These are phyloP conservation scores for Jatropha curcas DNA, from an alignment of 345 rosid genomes.

Conservation along the genomic window DNA sequence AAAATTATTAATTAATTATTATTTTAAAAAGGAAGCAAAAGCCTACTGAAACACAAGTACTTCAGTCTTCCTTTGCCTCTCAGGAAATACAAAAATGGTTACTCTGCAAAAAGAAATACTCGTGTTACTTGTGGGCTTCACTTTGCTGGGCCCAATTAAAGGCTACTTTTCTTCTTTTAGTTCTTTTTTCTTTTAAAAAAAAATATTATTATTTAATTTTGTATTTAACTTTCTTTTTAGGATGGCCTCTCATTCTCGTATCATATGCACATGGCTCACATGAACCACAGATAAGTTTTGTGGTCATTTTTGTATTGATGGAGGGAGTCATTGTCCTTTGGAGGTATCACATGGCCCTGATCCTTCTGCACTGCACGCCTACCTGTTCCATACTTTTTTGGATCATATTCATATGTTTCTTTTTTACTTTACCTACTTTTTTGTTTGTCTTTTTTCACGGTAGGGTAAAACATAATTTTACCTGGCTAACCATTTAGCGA, in stretches of 20 bases:
- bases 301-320: constrained; percentile 6
- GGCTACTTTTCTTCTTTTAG: neutral
- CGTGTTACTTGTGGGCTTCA: neutral
- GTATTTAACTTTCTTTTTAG: neutral
- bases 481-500: too few species aligned
- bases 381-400: neutral
- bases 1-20: neutral
- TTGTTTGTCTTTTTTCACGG: too few species aligned
- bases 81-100: neutral
- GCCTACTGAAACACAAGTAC: constrained; percentile 3
- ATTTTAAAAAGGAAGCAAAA: constrained; percentile 18
- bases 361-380: too few species aligned
- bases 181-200: too few species aligned
- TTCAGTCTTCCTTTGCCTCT: neutral
- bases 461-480: too few species aligned
- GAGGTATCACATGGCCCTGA: constrained; percentile 14
- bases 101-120: neutral
- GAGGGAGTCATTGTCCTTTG: constrained; percentile 3
- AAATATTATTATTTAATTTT: too few species aligned
- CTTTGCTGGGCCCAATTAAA: too few species aligned
- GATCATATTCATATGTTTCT: neutral
- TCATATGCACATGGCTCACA: constrained; percentile 5
- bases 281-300: constrained; percentile 23
- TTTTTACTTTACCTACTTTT: too few species aligned
- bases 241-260: constrained; percentile 26